phyloP scores from a whole-genome alignment of 2,329 filamentous ascomycete species.

The Cladorrhinum sp. region DNA sequence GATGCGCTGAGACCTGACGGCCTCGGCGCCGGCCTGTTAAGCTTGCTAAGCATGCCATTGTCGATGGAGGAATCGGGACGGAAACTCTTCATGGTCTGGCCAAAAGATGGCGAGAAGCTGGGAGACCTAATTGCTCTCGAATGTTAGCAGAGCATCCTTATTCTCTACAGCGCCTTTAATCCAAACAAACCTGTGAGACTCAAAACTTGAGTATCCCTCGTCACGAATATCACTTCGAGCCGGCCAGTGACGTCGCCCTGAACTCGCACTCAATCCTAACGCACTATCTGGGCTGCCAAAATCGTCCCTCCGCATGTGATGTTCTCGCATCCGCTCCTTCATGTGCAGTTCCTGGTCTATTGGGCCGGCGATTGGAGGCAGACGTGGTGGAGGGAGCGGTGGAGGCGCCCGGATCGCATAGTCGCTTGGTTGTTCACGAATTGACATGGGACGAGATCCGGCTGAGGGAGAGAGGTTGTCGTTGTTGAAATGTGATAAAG shows the following conservation, averaged over 20 bases:
- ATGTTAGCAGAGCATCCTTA: background rate
- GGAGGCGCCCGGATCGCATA: slow-evolving; percentile 43
- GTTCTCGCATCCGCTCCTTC: slow-evolving; percentile 25
- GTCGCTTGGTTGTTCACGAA: slow-evolving; percentile 37
- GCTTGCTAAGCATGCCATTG: slow-evolving; percentile 52
- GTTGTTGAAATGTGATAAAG: slow-evolving; percentile 17
- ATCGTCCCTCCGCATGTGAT: slow-evolving; percentile 30
- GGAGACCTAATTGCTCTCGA: slow-evolving; percentile 18
- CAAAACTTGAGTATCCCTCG: slow-evolving; percentile 30
- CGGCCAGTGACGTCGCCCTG: slow-evolving; percentile 29
- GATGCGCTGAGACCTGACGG: slow-evolving; percentile 45
- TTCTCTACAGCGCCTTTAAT: background rate
- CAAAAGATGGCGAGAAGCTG: slow-evolving; percentile 35
- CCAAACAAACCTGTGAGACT: slow-evolving; percentile 27
- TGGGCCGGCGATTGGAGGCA: slow-evolving; percentile 36
- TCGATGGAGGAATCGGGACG: slow-evolving; percentile 47
- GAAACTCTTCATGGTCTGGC: slow-evolving; percentile 44
- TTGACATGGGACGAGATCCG: slow-evolving; percentile 37
- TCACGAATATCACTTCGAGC: slow-evolving; percentile 23
- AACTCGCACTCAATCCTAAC: slow-evolving; percentile 31
- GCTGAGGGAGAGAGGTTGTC: slow-evolving; percentile 26
- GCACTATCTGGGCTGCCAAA: slow-evolving; percentile 34
- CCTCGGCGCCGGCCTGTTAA: slow-evolving; percentile 43
- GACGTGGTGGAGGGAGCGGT: slow-evolving; percentile 45
- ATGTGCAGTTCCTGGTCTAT: slow-evolving; percentile 28